Conservation (phyloP, 768 basidiomycete species). For the Phaeotremella fagi region DNA sequence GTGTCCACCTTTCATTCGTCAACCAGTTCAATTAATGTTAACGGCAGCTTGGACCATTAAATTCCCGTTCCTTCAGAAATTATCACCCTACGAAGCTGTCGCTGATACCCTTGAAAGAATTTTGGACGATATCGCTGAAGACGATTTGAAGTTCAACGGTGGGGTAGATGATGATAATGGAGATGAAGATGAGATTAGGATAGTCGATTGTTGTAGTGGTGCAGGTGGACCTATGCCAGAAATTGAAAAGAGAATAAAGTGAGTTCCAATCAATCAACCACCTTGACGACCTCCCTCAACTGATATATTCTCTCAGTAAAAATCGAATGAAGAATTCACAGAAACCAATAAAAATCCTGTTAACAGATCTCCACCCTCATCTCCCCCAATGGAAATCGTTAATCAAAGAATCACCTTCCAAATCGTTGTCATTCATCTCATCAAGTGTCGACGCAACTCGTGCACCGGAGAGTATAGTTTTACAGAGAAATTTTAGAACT, state of each 20-base stretch:
- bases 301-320: slow-evolving; percentile 7
- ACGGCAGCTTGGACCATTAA: slow-evolving; percentile 36
- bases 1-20: slow-evolving; percentile 33
- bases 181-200: slow-evolving; percentile 17
- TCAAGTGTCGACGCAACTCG: slow-evolving; percentile 36
- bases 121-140: slow-evolving; percentile 19
- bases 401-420: slow-evolving; percentile 4
- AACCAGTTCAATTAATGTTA: slow-evolving; percentile 32
- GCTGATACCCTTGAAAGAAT: slow-evolving; percentile 29
- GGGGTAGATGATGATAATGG: background rate
- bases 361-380: slow-evolving; percentile 42
- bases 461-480: slow-evolving; percentile 8
- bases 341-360: slow-evolving; percentile 25
- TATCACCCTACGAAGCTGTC: slow-evolving; percentile 28
- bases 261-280: slow-evolving; percentile 14
- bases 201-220: slow-evolving; percentile 45
- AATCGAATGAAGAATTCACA: slow-evolving; percentile 10
- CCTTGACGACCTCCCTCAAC: background rate
- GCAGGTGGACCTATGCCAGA: slow-evolving; percentile 39
- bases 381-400: slow-evolving; percentile 21
- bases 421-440: slow-evolving; percentile 28
- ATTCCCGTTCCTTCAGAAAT: slow-evolving; percentile 25
- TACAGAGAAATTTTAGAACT: slow-evolving; percentile 34
- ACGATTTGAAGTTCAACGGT: slow-evolving; percentile 3
- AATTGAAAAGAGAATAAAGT: slow-evolving; percentile 43